Evolutionary conservation across 2,329 filamentous ascomycete species (phyloP), one percentile per base, ranked within the genome.

Genomic region (Xylariaceae sp.): DNA sequence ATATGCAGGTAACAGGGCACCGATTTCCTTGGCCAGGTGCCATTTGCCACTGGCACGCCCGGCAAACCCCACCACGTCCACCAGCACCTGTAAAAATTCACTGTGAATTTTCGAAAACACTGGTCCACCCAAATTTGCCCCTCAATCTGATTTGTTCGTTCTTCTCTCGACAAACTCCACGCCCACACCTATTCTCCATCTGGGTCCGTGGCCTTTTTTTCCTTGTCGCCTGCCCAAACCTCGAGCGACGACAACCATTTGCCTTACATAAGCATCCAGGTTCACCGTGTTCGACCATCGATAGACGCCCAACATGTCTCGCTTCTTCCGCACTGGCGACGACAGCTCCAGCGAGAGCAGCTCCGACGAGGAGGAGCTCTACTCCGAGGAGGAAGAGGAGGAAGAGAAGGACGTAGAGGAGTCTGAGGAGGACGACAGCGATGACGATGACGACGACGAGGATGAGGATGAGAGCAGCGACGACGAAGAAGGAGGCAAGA

Each of bases 281-380:
- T 4, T 53, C 48, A 11, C 51, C 57, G 44, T 53, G 42, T 62
- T 42, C 61, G 35, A 63, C 56, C 48, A 18, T 57, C 60, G 49
- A 62, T 18, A 53, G 68, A 56, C 66, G 64, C 67, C 71, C 75
- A 89, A 73, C 64, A 94, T 93, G 89, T 97, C 94, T 84, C 89
- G 92, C 81, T 99, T 97, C 80, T 97, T 97, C 84, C 89, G 91
- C 77, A 89, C 89, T 76, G 89, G 88, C 72, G 81, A 84, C 80
- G 92, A 96, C 78, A 97, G 92, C 86, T 96, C 93, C 73, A 90
- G 86, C 82, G 92, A 97, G 78, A 92, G 86, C 80, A 91, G 90
- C 83, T 96, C 91, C 72, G 93, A 97, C 70, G 93, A 97, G 82
- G 92, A 97, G 80, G 88, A 92, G 78, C 88, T 96, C 78, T 95